phyloP scores from a whole-genome alignment of 1,284 basidiomycete genomes.

The Neonothopanus nambi region DNA sequence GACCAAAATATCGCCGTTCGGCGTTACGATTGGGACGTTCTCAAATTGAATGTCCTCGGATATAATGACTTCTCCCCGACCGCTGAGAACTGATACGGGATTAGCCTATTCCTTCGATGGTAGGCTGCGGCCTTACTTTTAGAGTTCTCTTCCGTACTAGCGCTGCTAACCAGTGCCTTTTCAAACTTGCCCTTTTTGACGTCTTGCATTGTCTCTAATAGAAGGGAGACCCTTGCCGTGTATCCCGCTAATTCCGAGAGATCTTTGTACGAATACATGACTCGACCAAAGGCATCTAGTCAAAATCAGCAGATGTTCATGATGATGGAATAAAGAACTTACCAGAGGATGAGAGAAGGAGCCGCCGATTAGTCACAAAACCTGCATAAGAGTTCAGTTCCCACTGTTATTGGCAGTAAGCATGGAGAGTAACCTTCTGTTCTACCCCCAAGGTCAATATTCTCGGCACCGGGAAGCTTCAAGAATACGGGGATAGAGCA shows the following conservation, averaged over 20 bases:
- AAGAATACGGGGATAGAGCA: conserved; percentile 96
- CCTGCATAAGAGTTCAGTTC: conserved; percentile 43
- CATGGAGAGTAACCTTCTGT: conserved; percentile 72
- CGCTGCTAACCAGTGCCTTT: conserved; percentile 83
- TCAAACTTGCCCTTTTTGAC: conserved; percentile 85
- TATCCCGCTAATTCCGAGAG: conserved; percentile 95
- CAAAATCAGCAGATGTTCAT: neutral
- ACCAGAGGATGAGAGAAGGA: conserved; percentile 84
- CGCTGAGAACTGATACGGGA: conserved; percentile 69
- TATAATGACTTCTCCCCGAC: conserved; percentile 79
- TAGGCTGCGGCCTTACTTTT: conserved; percentile 53
- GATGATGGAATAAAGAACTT: conserved; percentile 11
- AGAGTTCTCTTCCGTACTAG: conserved; percentile 77
- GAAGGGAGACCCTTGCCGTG: conserved; percentile 88
- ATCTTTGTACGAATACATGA: conserved; percentile 98
- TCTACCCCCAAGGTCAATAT: conserved; percentile 77
- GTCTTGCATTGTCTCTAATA: conserved; percentile 92
- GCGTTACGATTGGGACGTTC: conserved; percentile 92
- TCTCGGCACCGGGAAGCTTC: conserved; percentile 72
- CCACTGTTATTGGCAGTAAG: neutral
- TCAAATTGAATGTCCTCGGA: conserved; percentile 87
- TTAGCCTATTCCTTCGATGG: neutral
- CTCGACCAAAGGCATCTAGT: conserved; percentile 74
- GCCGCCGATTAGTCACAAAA: conserved; percentile 92
- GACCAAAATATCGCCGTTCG: conserved; percentile 93